Evolutionary conservation across 257 asterid genomes (phyloP).

Genomic region (Solanum bulbocastanum): DNA sequence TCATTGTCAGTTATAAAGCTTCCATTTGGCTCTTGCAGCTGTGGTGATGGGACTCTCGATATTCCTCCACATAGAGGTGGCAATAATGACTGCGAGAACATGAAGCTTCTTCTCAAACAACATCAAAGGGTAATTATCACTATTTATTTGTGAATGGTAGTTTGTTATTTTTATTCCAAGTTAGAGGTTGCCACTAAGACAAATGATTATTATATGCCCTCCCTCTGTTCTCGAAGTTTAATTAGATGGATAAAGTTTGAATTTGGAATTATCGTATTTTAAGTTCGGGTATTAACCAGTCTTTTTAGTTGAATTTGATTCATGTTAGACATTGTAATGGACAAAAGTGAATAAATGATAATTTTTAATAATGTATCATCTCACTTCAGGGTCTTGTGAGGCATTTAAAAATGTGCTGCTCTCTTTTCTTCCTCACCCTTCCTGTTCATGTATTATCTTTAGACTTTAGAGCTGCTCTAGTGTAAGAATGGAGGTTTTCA

Average conservation of each 20-base stretch:
- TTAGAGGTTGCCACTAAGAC: neutral
- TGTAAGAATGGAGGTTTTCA: neutral
- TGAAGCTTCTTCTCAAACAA: constrained; percentile 95
- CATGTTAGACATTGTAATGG: neutral
- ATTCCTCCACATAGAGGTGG: constrained; percentile 81
- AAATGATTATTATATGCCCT: neutral
- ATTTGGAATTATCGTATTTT: neutral
- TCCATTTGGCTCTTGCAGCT: constrained; percentile 41
- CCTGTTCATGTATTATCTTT: neutral
- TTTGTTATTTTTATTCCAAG: neutral
- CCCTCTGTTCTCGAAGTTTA: neutral
- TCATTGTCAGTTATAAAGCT: neutral
- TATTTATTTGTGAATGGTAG: neutral
- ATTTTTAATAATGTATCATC: neutral
- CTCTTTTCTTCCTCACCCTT: neutral
- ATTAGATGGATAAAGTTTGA: neutral
- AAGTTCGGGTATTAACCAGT: neutral
- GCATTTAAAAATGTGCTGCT: neutral
- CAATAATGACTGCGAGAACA: constrained; percentile 88
- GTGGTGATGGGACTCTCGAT: constrained; percentile 96
- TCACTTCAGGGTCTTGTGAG: neutral
- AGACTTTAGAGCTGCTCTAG: neutral
- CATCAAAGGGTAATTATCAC: constrained; percentile 69
- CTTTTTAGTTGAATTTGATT: neutral
- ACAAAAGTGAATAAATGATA: neutral